Evolutionary conservation across 768 basidiomycete genomes (phyloP), one percentile per base, ranked within the genome.

Genomic region (Rhizopogon vulgaris): DNA sequence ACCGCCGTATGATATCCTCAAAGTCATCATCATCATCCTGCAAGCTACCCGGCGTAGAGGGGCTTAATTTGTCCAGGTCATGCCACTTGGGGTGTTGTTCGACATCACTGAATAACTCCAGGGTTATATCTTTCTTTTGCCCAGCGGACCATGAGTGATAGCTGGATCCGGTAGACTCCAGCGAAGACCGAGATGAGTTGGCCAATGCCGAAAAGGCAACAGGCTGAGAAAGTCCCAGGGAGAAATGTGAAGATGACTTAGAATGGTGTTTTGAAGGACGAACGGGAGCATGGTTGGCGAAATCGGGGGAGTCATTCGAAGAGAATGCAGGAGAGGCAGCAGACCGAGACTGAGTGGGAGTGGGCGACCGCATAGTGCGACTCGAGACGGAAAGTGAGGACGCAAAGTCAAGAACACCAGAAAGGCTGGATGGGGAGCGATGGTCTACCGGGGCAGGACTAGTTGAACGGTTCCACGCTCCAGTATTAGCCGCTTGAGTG

Each of bases 101-200:
- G 12, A 57, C 55, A 48, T 79, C 78, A 34, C 67, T 73, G 63
- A 90, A 82, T 22, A 87, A 58, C 41, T 72, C 76, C 48, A 78
- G 65, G 45, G 76, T 64, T 41, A 73, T 73, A 55, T 85, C 81
- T 52, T 78, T 78, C 57, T 69, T 71, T 53, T 83, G 68, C 43
- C 68, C 81, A 18, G 70, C 82, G 51, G 89, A 86, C 78, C 78
- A 83, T 4, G 89, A 89, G 63, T 91, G 89, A 65, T 88, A 92
- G 66, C 90, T 92, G 3, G 90, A 93, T 14, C 90, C 88, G 34
- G 75, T 77, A 9, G 89, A 90, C 53, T 84, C 87, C 18, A 92
- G 69, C 6, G 90, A 92, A 12, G 88, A 87, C 27, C 83, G 78
- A 27, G 90, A 91, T 6, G 87, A 86, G 56, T 84, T 90, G 14